Evolutionary conservation across 805 yeast species (phyloP).

Genomic region (Dipodascopsis tothii): DNA sequence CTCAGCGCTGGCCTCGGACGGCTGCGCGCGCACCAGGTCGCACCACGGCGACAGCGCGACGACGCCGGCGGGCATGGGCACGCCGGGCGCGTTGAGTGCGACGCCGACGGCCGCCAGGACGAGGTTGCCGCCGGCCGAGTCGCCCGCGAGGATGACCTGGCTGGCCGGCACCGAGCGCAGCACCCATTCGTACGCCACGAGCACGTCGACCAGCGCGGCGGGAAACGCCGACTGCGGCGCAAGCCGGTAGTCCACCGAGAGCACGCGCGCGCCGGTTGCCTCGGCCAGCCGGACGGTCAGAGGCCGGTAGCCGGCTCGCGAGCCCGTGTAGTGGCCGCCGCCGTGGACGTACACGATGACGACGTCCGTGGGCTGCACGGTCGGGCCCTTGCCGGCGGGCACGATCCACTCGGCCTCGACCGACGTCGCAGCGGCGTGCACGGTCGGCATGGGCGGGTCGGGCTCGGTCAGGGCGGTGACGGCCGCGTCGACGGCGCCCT

Average conservation of each 20-base stretch:
- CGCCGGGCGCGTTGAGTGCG: neutral
- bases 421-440: too few relatives aligned
- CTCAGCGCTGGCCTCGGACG: constrained; percentile 13
- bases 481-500: too few relatives aligned
- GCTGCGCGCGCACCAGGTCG: constrained; percentile 20
- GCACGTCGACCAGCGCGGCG: constrained; percentile 11
- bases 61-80: constrained; percentile 22
- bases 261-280: constrained; percentile 7
- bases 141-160: constrained; percentile 20
- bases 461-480: too few relatives aligned
- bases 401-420: too few relatives aligned
- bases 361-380: too few relatives aligned
- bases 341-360: constrained; percentile 23
- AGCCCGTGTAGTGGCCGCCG: constrained; percentile 23
- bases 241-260: constrained; percentile 17
- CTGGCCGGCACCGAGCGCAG: constrained; percentile 4
- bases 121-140: constrained; percentile 21
- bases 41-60: constrained; percentile 19
- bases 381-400: too few relatives aligned
- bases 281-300: constrained; percentile 15
- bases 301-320: constrained; percentile 15
- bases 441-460: too few relatives aligned
- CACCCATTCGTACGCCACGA: constrained; percentile 9
- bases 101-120: constrained; percentile 6
- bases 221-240: constrained; percentile 22